phyloP scores from a whole-genome alignment of 2,329 filamentous ascomycete genomes.

The Botrytis porri region DNA sequence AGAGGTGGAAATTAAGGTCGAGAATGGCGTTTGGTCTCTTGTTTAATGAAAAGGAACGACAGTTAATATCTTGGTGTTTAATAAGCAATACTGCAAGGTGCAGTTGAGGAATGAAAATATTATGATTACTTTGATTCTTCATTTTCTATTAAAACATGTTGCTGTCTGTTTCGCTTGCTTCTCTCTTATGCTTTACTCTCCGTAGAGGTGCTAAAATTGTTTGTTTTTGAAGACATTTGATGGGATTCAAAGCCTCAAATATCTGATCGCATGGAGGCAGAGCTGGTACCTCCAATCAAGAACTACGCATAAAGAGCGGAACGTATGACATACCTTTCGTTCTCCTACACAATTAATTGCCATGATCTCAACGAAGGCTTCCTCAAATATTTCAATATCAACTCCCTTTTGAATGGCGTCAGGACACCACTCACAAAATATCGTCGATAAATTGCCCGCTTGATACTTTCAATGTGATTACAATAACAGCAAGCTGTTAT shows the following conservation, averaged over 20 bases:
- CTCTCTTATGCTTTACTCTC: neutral
- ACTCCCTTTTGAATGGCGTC: neutral
- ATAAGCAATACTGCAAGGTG: neutral
- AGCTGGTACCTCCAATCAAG: neutral
- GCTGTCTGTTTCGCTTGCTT: neutral
- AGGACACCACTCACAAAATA: neutral
- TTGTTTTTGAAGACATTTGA: neutral
- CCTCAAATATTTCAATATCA: neutral
- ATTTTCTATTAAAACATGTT: neutral
- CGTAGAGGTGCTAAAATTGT: neutral
- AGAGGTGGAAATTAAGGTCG: slow-evolving; percentile 69
- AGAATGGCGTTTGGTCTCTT: slow-evolving; percentile 66
- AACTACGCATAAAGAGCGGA: neutral
- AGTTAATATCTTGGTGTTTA: neutral
- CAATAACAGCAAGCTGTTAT: neutral
- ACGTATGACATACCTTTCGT: neutral
- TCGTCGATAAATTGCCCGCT: neutral
- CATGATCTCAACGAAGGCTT: neutral
- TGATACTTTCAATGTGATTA: neutral
- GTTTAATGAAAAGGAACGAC: slow-evolving; percentile 31
- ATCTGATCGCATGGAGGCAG: neutral
- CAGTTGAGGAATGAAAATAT: neutral
- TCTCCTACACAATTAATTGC: neutral
- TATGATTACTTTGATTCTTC: neutral
- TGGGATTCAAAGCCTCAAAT: neutral